These are phyloP conservation scores for Tylopilus subfusipes DNA, from an alignment of 768 basidiomycete genomes.

Conservation along the genomic window DNA sequence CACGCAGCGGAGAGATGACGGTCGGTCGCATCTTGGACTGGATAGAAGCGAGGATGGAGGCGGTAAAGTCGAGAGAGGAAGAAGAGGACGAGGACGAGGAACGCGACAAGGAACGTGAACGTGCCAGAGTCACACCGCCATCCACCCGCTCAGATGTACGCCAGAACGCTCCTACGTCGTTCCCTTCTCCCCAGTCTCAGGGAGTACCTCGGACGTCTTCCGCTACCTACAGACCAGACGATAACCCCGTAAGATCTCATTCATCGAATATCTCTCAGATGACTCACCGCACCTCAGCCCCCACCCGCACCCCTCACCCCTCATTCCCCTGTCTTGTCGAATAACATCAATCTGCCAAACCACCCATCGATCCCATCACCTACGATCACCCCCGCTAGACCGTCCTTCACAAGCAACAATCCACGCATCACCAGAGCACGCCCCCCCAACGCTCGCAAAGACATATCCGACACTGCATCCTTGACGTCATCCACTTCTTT, in stretches of 20 bases:
- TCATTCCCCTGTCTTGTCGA: conserved; percentile 28
- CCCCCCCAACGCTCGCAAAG: conserved; percentile 26
- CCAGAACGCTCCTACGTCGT: conserved; percentile 20
- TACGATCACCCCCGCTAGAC: conserved; percentile 19
- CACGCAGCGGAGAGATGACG: conserved; percentile 59
- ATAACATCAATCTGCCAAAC: conserved; percentile 10
- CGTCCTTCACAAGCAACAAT: conserved; percentile 9
- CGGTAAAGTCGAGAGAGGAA: conserved; percentile 68
- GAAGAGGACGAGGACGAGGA: conserved; percentile 84
- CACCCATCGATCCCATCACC: conserved; percentile 30
- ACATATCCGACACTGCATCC: conserved; percentile 20
- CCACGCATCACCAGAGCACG: conserved; percentile 32
- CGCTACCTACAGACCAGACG: conserved; percentile 16
- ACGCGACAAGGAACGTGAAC: conserved; percentile 51
- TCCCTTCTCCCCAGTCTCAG: conserved; percentile 18
- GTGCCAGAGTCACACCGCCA: conserved; percentile 30
- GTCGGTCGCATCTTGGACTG: conserved; percentile 82
- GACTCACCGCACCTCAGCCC: conserved; percentile 17
- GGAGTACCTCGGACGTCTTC: conserved; percentile 14
- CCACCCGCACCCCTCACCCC: conserved; percentile 29
- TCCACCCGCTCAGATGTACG: conserved; percentile 16
- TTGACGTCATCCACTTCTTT: conserved; percentile 16
- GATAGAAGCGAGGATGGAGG: conserved; percentile 78
- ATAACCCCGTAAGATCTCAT: conserved; percentile 31
- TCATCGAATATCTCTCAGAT: neutral